phyloP scores from a whole-genome alignment of 495 filamentous ascomycete species.

The Podospora pseudoanserina region DNA sequence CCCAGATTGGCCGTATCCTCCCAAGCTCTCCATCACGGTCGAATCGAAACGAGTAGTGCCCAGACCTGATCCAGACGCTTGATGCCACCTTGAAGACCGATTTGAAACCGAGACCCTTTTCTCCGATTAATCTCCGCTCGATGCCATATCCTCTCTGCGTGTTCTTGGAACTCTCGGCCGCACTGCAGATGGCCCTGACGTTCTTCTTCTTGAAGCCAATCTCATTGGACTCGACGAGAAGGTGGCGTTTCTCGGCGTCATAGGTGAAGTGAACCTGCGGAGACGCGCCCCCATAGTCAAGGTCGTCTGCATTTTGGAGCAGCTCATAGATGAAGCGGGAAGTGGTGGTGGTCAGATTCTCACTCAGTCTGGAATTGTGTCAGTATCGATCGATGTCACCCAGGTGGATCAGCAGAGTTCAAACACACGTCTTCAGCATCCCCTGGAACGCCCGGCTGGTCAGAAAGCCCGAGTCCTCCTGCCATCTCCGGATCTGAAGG shows the following conservation, averaged over 20 bases:
- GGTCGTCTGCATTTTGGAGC: slow-evolving; percentile 2
- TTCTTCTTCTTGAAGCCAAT: not conserved
- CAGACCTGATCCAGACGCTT: not conserved
- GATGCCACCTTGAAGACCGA: not conserved
- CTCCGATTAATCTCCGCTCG: not conserved
- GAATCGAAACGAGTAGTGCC: slow-evolving; percentile 1
- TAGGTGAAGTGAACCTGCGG: not conserved
- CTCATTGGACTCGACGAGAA: not conserved
- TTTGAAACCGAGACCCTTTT: slow-evolving; percentile 4
- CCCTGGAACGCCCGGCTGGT: not conserved
- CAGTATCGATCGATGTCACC: not conserved
- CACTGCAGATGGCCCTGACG: slow-evolving; percentile 4
- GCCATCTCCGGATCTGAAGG: slow-evolving; percentile 1
- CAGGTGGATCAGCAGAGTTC: not conserved
- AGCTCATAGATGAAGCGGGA: not conserved
- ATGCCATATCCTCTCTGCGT: not conserved
- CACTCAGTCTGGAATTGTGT: not conserved
- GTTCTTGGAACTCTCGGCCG: not conserved
- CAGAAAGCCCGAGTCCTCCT: not conserved
- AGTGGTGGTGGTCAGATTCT: not conserved
- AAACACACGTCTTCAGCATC: not conserved
- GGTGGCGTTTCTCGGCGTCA: not conserved
- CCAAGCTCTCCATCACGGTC: not conserved
- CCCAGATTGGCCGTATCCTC: not conserved
- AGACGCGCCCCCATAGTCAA: not conserved